Percentiles rank a stretch among this genome's conserved stretches.
Evolutionary conservation across 148 eudicot species (phyloP).

Genomic region (Heliosperma pusillum): DNA sequence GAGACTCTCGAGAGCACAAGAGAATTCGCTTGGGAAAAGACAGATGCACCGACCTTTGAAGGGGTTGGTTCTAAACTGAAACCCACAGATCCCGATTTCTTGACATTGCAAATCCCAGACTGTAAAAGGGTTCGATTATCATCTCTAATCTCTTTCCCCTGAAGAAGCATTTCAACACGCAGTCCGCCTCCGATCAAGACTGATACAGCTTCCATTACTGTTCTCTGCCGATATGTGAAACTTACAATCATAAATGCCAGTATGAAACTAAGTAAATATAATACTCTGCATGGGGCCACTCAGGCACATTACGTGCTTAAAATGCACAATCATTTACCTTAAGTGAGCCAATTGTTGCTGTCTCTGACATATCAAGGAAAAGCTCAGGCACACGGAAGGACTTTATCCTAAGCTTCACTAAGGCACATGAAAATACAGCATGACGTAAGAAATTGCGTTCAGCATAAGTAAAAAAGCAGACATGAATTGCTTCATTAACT

Average conservation of each 20-base stretch:
- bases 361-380: constrained; percentile 82
- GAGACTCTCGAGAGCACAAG: constrained; percentile 20
- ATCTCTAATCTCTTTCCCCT: constrained; percentile 85
- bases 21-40: constrained; percentile 41
- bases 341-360: constrained; percentile 83
- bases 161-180: constrained; percentile 74
- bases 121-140: constrained; percentile 72
- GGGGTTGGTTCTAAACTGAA: constrained; percentile 73
- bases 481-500: too few species aligned
- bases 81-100: constrained; percentile 63
- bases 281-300: too few species aligned
- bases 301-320: background rate
- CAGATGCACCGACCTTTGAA: constrained; percentile 32
- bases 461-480: constrained; percentile 21
- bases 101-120: constrained; percentile 65
- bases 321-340: constrained; percentile 48
- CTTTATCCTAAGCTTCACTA: constrained; percentile 93
- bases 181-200: constrained; percentile 76
- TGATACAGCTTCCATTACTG: constrained; percentile 85
- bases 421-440: constrained; percentile 42
- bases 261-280: too few species aligned
- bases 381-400: constrained; percentile 93
- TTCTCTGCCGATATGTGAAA: constrained; percentile 42
- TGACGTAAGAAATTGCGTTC: constrained; percentile 34
- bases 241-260: too few species aligned